Conservation (phyloP, 441 rosid species). For the Pelargonium exstipulatum region DNA sequence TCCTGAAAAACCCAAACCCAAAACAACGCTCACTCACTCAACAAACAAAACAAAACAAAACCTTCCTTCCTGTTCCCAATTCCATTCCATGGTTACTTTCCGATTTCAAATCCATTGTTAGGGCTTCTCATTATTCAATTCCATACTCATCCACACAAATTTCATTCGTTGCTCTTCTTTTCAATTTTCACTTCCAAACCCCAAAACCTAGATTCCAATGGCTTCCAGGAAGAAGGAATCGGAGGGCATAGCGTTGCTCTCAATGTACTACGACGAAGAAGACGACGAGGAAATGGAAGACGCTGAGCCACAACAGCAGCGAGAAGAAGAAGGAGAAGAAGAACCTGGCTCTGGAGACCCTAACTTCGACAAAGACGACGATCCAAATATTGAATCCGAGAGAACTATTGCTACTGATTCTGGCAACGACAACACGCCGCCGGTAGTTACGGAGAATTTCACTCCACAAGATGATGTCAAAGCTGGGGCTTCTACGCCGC, state of each 20-base stretch:
- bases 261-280: constrained; percentile 88
- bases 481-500: constrained; percentile 18
- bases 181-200: not conserved
- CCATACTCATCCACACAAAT: not conserved
- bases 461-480: not conserved
- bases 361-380: not conserved
- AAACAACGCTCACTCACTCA: no score
- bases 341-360: constrained; percentile 11
- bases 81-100: not conserved
- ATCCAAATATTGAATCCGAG: not conserved
- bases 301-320: constrained; percentile 27
- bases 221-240: constrained; percentile 63
- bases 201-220: constrained; percentile 35
- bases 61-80: no score
- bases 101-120: not conserved
- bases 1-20: no score
- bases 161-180: not conserved
- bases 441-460: constrained; percentile 19
- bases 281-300: constrained; percentile 69
- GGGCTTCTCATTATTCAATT: not conserved
- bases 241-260: constrained; percentile 83
- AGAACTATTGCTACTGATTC: not conserved
- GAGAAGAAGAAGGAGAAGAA: constrained; percentile 19
- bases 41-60: no score
- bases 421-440: not conserved